A percentile compares a stretch with the other conserved stretches of the same genome.
These are phyloP conservation scores for Mycena leptocephala DNA, from an alignment of 768 basidiomycete species.

Conservation along the genomic window DNA sequence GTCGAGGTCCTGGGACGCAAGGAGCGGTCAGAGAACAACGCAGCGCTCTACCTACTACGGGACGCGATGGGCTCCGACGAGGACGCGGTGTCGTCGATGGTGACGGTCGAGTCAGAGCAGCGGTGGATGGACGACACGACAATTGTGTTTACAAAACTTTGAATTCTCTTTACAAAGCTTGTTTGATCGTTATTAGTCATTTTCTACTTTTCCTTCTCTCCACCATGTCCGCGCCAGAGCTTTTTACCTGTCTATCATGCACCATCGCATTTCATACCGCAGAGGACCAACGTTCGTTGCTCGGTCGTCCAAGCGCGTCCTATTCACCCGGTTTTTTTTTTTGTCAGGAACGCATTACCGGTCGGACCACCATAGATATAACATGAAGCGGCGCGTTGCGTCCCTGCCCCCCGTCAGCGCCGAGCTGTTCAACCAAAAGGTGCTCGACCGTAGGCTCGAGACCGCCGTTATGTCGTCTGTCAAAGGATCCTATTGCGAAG, in stretches of 20 bases:
- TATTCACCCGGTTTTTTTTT: conserved; percentile 16
- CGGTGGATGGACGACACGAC: conserved; percentile 77
- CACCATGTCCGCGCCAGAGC: conserved; percentile 52
- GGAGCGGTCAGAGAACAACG: conserved; percentile 36
- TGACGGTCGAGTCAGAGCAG: conserved; percentile 64
- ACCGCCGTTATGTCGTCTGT: conserved; percentile 78
- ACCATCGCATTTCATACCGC: conserved; percentile 88
- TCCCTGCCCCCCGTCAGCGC: conserved; percentile 88
- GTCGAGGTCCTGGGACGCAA: conserved; percentile 48
- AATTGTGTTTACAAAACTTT: conserved; percentile 54
- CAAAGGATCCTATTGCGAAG: conserved; percentile 76
- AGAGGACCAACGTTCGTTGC: conserved; percentile 84
- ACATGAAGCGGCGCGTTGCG: conserved; percentile 97
- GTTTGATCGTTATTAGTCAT: neutral
- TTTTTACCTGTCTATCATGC: conserved; percentile 95
- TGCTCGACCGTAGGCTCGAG: conserved; percentile 83
- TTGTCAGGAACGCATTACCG: conserved; percentile 86
- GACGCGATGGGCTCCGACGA: conserved; percentile 63
- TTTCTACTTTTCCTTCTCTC: neutral
- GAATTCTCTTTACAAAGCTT: neutral
- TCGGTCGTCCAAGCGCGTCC: neutral
- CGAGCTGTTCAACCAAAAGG: conserved; percentile 89
- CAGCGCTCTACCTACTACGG: conserved; percentile 60
- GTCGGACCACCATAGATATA: conserved; percentile 97
- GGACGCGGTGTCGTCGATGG: conserved; percentile 59